These are phyloP conservation scores for Fusarium buharicum DNA, from an alignment of 2,329 filamentous ascomycete species.

Conservation along the genomic window DNA sequence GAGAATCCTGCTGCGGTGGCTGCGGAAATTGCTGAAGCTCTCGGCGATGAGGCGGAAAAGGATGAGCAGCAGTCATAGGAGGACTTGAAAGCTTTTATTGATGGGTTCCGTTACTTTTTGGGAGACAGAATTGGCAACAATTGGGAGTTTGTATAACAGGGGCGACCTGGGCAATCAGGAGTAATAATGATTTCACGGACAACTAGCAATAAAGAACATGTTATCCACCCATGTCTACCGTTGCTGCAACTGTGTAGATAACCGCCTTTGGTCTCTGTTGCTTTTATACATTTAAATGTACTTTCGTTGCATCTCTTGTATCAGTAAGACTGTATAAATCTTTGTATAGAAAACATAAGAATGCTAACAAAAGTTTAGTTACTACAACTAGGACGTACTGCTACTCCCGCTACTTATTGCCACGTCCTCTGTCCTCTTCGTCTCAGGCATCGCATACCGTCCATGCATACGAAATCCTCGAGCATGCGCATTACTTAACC, in stretches of 20 bases:
- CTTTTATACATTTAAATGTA: no score
- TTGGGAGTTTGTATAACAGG: constrained; percentile 34
- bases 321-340: no score
- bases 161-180: constrained; percentile 7
- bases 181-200: constrained; percentile 31
- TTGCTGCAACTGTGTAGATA: no score
- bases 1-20: constrained; percentile 18
- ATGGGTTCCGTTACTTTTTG: neutral
- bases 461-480: constrained; percentile 63
- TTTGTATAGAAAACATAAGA: no score
- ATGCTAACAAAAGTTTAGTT: no score
- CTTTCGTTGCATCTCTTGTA: no score
- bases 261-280: no score
- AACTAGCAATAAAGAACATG: constrained; percentile 15
- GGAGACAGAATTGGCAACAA: constrained; percentile 10
- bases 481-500: constrained; percentile 63
- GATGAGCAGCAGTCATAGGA: constrained; percentile 12
- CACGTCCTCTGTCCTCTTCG: neutral
- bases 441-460: constrained; percentile 52
- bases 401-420: constrained; percentile 1
- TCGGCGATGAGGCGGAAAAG: constrained; percentile 15
- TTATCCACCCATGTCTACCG: neutral
- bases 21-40: constrained; percentile 1
- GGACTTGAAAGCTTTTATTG: neutral
- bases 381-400: neutral